Conservation (phyloP, 2,329 filamentous ascomycete species). For the Chalaropsis ovoidea region DNA sequence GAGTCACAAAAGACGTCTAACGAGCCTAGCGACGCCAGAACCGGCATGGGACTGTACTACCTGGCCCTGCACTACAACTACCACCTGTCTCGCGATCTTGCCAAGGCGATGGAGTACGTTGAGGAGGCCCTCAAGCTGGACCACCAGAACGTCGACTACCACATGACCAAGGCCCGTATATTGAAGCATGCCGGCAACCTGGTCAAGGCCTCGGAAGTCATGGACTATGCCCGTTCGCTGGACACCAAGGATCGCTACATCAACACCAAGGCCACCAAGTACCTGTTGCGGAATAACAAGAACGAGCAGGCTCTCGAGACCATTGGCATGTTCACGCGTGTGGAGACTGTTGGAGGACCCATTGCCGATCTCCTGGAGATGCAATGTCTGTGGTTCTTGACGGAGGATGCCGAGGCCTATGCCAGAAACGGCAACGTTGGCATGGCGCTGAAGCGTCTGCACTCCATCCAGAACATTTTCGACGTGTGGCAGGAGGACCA, state of each 20-base stretch:
- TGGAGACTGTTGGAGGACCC: constrained; percentile 78
- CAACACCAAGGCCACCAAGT: constrained; percentile 96
- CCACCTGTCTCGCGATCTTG: constrained; percentile 69
- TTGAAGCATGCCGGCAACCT: constrained; percentile 80
- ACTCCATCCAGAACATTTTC: constrained; percentile 81
- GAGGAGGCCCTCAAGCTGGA: constrained; percentile 73
- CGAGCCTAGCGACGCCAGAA: constrained; percentile 46
- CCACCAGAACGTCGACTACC: constrained; percentile 75
- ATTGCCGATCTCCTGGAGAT: constrained; percentile 89
- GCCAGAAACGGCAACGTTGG: constrained; percentile 71
- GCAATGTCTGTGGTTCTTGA: constrained; percentile 96
- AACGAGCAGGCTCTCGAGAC: constrained; percentile 77
- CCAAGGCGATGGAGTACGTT: constrained; percentile 71
- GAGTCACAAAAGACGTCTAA: constrained; percentile 41
- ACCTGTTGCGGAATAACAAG: constrained; percentile 85
- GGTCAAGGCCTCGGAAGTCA: constrained; percentile 68
- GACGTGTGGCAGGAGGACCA: constrained; percentile 98
- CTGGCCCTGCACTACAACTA: constrained; percentile 97
- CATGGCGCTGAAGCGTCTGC: constrained; percentile 84
- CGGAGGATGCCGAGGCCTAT: constrained; percentile 87
- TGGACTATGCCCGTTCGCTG: constrained; percentile 76
- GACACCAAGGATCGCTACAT: constrained; percentile 92
- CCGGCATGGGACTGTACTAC: constrained; percentile 61
- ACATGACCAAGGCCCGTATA: constrained; percentile 92
- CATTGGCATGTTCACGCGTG: constrained; percentile 87